Base-by-base conservation (phyloP, 2,329 filamentous ascomycete genomes). In the Calonectria honghensis region DNA sequence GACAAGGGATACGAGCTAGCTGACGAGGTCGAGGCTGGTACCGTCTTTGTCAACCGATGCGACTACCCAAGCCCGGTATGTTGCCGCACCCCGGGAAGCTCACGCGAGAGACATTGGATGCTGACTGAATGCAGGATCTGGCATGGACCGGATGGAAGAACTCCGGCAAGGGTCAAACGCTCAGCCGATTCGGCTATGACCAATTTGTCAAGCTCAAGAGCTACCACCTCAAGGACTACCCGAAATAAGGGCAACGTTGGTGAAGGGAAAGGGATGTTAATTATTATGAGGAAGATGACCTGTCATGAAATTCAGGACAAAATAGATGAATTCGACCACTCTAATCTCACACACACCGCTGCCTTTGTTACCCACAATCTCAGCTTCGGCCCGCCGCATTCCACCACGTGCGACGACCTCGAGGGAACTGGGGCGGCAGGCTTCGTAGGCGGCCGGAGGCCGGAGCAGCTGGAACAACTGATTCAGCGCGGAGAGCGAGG, bases 121-220 rank as follows among this genome's bases (percentile, higher is more conserved):
- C 81, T 81, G 57, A 76, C 71, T 16, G 64, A 41, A 41, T 67
- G 75, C 48, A 96, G 94, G 95, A 98, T 85, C 91, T 98, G 79
- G 95, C 96, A n/a, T 98, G 95, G 95, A 97, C 96, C 3, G 96
- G 96, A 14, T 98, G 96, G 96, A 98, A 98, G 89, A 96, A 98
- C 84, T 98, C 96, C 75, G 96, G 96, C 77, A 96, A 95, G 85
- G 96, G 96, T 29, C 94, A 96, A 80, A 98, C 96, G 13, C 87
- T 98, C 80, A 97, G 95, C 86, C 93, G 89, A 80, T 98, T 96
- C 82, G 96, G 96, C 14, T 98, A 97, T 83, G 96, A 98, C 81
- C 95, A 98, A 83, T 98, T 98, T 83, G 94, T 97, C 83, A 98
- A 97, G 90, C 90, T 98, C 81, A 98, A 98, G 93, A 98, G 95